phyloP scores from a whole-genome alignment of 768 basidiomycete genomes.

The Russula emetica region DNA sequence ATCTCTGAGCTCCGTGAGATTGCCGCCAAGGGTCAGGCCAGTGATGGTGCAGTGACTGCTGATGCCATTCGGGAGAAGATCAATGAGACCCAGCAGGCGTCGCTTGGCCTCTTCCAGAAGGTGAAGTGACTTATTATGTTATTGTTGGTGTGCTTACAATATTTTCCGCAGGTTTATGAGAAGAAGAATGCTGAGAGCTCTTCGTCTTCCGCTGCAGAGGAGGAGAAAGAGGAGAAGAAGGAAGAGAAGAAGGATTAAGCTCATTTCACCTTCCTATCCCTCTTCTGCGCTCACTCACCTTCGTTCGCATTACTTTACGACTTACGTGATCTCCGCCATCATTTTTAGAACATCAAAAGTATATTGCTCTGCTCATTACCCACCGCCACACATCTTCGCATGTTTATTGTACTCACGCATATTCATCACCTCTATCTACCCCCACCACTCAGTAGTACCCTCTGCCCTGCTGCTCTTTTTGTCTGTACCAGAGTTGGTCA shows the following conservation, averaged over 20 bases:
- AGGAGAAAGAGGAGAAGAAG: slow-evolving; percentile 48
- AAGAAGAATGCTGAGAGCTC: slow-evolving; percentile 75
- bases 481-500: slow-evolving; percentile 1
- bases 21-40: slow-evolving; percentile 83
- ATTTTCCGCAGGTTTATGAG: slow-evolving; percentile 57
- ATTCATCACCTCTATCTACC: slow-evolving; percentile 10
- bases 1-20: slow-evolving; percentile 84
- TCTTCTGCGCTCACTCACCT: background rate
- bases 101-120: slow-evolving; percentile 96
- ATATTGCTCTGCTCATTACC: slow-evolving; percentile 16
- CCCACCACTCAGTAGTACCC: slow-evolving; percentile 28
- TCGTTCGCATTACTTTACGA: slow-evolving; percentile 18
- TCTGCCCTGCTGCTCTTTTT: background rate
- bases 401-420: slow-evolving; percentile 26
- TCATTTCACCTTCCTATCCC: background rate
- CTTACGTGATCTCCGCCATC: slow-evolving; percentile 15
- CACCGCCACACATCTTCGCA: slow-evolving; percentile 21
- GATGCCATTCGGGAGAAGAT: slow-evolving; percentile 91
- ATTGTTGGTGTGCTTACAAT: background rate
- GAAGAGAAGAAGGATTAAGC: slow-evolving; percentile 85
- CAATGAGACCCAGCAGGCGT: slow-evolving; percentile 90
- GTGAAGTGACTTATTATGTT: background rate
- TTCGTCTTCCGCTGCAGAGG: slow-evolving; percentile 36
- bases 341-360: slow-evolving; percentile 28
- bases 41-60: slow-evolving; percentile 74